phyloP scores from a whole-genome alignment of 345 rosid genomes.

The Euphorbia pulcherrima region DNA sequence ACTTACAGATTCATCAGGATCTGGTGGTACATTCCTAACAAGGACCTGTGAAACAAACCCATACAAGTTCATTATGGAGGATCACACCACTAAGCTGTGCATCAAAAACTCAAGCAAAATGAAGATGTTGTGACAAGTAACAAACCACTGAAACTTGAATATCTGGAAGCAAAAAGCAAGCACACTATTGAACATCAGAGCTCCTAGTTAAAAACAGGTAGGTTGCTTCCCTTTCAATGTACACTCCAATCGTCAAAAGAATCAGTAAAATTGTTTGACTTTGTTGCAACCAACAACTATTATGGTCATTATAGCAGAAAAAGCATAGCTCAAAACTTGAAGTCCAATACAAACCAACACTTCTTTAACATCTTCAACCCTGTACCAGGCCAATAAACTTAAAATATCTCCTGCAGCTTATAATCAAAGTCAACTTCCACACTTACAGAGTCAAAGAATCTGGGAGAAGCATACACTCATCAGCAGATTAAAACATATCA shows the following conservation, averaged over 20 bases:
- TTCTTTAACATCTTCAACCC: conserved; percentile 62
- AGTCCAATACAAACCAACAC: conserved; percentile 74
- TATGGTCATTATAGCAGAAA: conserved; percentile 17
- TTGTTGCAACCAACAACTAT: conserved; percentile 7
- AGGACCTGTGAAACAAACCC: conserved; percentile 48
- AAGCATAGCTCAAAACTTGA: conserved; percentile 77
- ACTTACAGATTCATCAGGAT: conserved; percentile 24
- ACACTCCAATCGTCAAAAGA: conserved; percentile 43
- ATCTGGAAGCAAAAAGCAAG: too few species aligned
- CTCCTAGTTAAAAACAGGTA: conserved; percentile 67
- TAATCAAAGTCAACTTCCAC: conserved; percentile 26
- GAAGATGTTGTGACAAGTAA: too few species aligned
- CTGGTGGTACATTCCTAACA: conserved; percentile 78
- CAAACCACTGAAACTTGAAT: neutral
- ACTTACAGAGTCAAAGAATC: conserved; percentile 19
- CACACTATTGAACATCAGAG: too few species aligned
- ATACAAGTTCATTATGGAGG: conserved; percentile 2
- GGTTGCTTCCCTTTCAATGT: conserved; percentile 43
- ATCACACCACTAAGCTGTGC: neutral
- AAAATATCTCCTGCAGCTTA: conserved; percentile 51
- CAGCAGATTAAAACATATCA: too few species aligned
- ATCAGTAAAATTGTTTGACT: conserved; percentile 21
- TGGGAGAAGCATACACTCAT: too few species aligned
- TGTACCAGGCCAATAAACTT: conserved; percentile 62
- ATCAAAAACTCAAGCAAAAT: too few species aligned